Percentiles rank a stretch among this genome's conserved stretches.
phyloP scores from a whole-genome alignment of 2,329 filamentous ascomycete genomes.

The Penicillium sp. region DNA sequence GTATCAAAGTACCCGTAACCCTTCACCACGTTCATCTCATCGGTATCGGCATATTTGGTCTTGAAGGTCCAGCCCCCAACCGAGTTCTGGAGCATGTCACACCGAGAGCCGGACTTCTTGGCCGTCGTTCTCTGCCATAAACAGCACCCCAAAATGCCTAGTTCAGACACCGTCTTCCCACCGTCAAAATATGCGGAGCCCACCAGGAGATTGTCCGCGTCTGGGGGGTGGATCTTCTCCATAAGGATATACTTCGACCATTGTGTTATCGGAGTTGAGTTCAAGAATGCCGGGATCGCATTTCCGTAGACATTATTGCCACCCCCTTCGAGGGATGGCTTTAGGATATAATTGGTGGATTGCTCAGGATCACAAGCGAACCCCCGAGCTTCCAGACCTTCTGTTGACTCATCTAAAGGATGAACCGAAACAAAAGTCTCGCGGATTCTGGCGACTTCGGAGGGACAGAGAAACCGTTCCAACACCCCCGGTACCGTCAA shows the following conservation, averaged over 20 bases:
- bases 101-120: not conserved
- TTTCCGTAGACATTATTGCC: conserved; percentile 48
- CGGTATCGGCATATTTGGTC: conserved; percentile 43
- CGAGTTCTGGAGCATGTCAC: conserved; percentile 40
- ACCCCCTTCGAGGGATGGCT: conserved; percentile 51
- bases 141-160: conserved; percentile 48
- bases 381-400: conserved; percentile 31
- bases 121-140: conserved; percentile 37
- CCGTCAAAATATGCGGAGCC: conserved; percentile 35
- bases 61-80: conserved; percentile 50
- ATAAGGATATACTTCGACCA: conserved; percentile 47
- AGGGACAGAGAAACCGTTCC: conserved; percentile 37
- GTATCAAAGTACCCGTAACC: conserved; percentile 54
- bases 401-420: conserved; percentile 37
- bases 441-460: conserved; percentile 32
- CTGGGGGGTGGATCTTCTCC: conserved; percentile 44
- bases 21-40: conserved; percentile 55
- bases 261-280: conserved; percentile 22
- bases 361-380: conserved; percentile 27
- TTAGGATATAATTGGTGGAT: conserved; percentile 43
- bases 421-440: conserved; percentile 45
- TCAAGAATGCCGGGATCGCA: conserved; percentile 43
- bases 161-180: conserved; percentile 48
- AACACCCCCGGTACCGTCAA: conserved; percentile 38
- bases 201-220: conserved; percentile 38